Percentiles rank a stretch among this genome's conserved stretches.
phyloP scores from a whole-genome alignment of 768 basidiomycete genomes.

The Russula compacta region DNA sequence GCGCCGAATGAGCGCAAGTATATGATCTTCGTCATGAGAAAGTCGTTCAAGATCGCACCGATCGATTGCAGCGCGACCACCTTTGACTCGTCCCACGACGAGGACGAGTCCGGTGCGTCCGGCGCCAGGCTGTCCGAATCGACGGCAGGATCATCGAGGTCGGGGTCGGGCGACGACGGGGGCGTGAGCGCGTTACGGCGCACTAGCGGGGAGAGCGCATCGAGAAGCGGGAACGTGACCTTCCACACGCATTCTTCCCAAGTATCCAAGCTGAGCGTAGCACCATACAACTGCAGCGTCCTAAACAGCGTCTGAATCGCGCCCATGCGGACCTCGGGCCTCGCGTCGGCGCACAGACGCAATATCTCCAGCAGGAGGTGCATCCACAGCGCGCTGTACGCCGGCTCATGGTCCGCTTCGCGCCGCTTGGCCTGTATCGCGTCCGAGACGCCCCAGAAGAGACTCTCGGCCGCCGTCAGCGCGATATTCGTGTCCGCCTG shows the following conservation, averaged over 20 bases:
- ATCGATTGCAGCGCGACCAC: slow-evolving; percentile 77
- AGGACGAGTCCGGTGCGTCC: slow-evolving; percentile 29
- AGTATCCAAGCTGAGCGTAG: slow-evolving; percentile 66
- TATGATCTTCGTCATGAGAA: slow-evolving; percentile 66
- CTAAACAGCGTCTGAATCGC: slow-evolving; percentile 95
- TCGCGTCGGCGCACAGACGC: slow-evolving; percentile 67
- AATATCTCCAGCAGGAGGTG: slow-evolving; percentile 78
- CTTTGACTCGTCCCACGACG: slow-evolving; percentile 83
- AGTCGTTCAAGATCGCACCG: slow-evolving; percentile 76
- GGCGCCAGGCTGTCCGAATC: not conserved
- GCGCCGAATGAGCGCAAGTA: slow-evolving; percentile 57
- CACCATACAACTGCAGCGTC: slow-evolving; percentile 88
- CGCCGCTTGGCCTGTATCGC: slow-evolving; percentile 83
- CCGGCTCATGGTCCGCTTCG: slow-evolving; percentile 47
- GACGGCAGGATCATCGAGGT: not conserved
- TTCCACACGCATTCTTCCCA: slow-evolving; percentile 94
- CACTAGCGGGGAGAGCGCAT: slow-evolving; percentile 52
- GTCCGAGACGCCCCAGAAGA: slow-evolving; percentile 95
- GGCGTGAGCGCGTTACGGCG: slow-evolving; percentile 27
- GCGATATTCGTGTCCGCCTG: slow-evolving; percentile 96
- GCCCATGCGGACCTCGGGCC: slow-evolving; percentile 85
- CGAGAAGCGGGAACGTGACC: slow-evolving; percentile 79
- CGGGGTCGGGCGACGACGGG: slow-evolving; percentile 7
- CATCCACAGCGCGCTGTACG: slow-evolving; percentile 91
- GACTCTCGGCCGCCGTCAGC: slow-evolving; percentile 83